Percentiles rank a stretch among this genome's conserved stretches.
Evolutionary conservation across 176 grass and related monocot species (phyloP).

Genomic region (Pontederia crassipes): DNA sequence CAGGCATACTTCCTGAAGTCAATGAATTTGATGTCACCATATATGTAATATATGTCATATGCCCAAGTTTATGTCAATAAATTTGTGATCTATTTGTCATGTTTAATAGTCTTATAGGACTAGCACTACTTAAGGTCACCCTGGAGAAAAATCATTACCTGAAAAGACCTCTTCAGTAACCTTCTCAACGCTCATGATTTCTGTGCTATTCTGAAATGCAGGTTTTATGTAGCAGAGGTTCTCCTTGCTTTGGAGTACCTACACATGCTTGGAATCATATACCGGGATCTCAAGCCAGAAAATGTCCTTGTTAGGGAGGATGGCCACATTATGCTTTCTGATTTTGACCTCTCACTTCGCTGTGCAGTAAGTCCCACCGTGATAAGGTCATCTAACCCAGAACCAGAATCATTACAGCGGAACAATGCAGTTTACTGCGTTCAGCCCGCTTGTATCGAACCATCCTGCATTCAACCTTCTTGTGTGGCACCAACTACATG

Average conservation of each 20-base stretch:
- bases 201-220: constrained; percentile 14
- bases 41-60: no score
- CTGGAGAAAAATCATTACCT: no score
- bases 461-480: constrained; percentile 71
- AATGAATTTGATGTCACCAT: no score
- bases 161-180: no score
- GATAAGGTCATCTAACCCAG: constrained; percentile 45
- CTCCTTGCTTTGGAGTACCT: constrained; percentile 81
- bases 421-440: constrained; percentile 38
- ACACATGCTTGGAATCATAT: constrained; percentile 82
- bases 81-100: no score
- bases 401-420: constrained; percentile 35
- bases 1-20: no score
- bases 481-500: constrained; percentile 56
- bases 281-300: constrained; percentile 80
- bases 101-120: no score
- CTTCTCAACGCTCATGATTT: no score
- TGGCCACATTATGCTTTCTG: constrained; percentile 89
- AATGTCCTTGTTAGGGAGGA: constrained; percentile 79
- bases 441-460: constrained; percentile 46
- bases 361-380: constrained; percentile 58
- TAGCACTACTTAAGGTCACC: no score
- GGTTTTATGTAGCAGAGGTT: constrained; percentile 80
- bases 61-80: no score
- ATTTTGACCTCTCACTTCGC: constrained; percentile 60